phyloP scores from a whole-genome alignment of 2,329 filamentous ascomycete genomes.

The Xylaria sp. region DNA sequence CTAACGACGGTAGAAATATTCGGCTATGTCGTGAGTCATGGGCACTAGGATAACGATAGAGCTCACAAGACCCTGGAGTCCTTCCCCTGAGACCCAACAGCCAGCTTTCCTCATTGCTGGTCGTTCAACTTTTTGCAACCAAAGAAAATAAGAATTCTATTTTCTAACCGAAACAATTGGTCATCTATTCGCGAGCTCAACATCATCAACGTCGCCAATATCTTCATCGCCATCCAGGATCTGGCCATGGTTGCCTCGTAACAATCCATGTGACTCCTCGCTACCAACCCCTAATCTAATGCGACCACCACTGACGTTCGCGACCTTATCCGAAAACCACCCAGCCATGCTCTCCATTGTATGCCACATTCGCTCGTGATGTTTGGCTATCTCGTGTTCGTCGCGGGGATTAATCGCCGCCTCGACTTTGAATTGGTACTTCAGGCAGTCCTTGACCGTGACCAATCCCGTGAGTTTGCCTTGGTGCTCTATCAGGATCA shows the following conservation, averaged over 20 bases:
- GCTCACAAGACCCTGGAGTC: no score
- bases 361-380: conserved; percentile 62
- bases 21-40: no score
- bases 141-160: conserved; percentile 4
- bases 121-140: not conserved
- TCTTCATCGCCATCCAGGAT: conserved; percentile 51
- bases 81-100: no score
- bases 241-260: conserved; percentile 25
- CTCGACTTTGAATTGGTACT: conserved; percentile 96
- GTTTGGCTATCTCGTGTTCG: conserved; percentile 49
- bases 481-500: conserved; percentile 87
- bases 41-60: no score
- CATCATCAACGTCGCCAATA: conserved; percentile 38
- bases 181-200: conserved; percentile 32
- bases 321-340: conserved; percentile 56
- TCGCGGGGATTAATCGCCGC: conserved; percentile 69
- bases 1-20: no score
- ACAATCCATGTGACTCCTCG: conserved; percentile 30
- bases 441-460: conserved; percentile 94
- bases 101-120: no score
- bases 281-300: conserved; percentile 42
- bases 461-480: conserved; percentile 79
- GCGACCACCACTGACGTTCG: conserved; percentile 49
- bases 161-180: not conserved
- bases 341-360: conserved; percentile 46